phyloP scores from a whole-genome alignment of 371 early-diverging fungal species.

The Mucor indicus region DNA sequence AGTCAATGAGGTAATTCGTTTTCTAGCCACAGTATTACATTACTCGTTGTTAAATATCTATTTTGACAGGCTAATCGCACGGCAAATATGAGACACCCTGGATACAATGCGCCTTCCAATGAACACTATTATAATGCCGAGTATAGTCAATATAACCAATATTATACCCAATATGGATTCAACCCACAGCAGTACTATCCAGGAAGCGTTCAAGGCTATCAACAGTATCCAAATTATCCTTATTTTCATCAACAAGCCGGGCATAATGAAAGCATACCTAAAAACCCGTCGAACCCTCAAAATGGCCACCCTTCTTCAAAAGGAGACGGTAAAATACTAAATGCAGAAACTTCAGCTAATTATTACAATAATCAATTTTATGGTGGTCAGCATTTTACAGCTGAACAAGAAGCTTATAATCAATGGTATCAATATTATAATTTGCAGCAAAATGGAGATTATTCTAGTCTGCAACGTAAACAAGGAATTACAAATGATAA shows the following conservation, averaged over 20 bases:
- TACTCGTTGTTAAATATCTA: constrained; percentile 1
- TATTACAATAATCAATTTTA: constrained; percentile 41
- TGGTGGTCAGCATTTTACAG: constrained; percentile 22
- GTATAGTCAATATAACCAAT: constrained; percentile 43
- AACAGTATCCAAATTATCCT: constrained; percentile 26
- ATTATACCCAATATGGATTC: constrained; percentile 43
- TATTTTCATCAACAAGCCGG: constrained; percentile 20
- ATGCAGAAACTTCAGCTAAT: constrained; percentile 11
- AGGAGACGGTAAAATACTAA: constrained; percentile 2
- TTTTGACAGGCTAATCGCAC: constrained; percentile 30
- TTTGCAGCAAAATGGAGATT: constrained; percentile 1
- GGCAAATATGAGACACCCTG: constrained; percentile 24
- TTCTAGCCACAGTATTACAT: constrained; percentile 7
- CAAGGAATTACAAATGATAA: no score
- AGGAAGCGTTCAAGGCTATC: constrained; percentile 7
- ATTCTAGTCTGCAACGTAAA: no score
- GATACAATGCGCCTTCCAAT: constrained; percentile 9
- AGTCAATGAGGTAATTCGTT: constrained; percentile 45
- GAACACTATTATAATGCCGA: constrained; percentile 1
- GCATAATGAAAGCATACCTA: not conserved
- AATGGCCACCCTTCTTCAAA: constrained; percentile 1
- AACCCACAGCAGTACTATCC: constrained; percentile 16
- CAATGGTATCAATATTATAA: constrained; percentile 52
- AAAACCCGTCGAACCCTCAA: no score
- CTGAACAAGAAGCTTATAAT: constrained; percentile 41